phyloP scores from a whole-genome alignment of 2,329 filamentous ascomycete species.

The Fusarium sp. region DNA sequence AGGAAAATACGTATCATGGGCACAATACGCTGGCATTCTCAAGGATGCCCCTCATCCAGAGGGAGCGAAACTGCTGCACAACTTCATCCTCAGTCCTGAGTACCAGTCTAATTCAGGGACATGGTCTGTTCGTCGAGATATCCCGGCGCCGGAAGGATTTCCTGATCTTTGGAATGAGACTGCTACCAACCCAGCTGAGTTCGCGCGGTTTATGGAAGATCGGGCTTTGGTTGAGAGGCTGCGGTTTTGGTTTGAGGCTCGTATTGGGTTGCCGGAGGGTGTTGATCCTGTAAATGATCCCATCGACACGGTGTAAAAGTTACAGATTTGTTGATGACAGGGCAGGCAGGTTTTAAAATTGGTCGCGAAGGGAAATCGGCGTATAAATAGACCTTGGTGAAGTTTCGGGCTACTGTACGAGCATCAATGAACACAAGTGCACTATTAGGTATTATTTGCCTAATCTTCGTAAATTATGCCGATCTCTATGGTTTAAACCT shows the following conservation, averaged over 20 bases:
- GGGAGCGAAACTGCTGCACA: slow-evolving; percentile 33
- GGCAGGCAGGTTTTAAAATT: no score
- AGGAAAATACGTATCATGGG: slow-evolving; percentile 62
- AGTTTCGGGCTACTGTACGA: no score
- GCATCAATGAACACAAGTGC: no score
- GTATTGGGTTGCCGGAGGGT: slow-evolving; percentile 13
- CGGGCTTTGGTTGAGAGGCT: slow-evolving; percentile 21
- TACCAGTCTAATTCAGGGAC: not conserved
- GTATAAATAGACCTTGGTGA: no score
- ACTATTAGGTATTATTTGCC: no score
- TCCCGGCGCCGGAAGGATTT: not conserved
- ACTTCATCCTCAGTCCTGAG: slow-evolving; percentile 25
- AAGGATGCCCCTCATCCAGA: slow-evolving; percentile 35
- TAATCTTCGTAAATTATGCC: no score
- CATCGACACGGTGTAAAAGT: not conserved
- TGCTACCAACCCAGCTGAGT: slow-evolving; percentile 22
- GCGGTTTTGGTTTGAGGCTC: slow-evolving; percentile 29
- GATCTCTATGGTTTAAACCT: no score
- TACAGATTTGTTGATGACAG: no score
- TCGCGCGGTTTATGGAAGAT: slow-evolving; percentile 24
- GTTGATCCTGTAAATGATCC: not conserved
- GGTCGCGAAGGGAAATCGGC: no score
- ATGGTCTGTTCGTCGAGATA: slow-evolving; percentile 31
- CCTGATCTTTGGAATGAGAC: slow-evolving; percentile 21
- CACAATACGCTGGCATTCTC: slow-evolving; percentile 61